A percentile compares a stretch with the other conserved stretches of the same genome.
Evolutionary conservation across 164 flowering plant genomes (phyloP).

Genomic region (Vitis rotundifolia): DNA sequence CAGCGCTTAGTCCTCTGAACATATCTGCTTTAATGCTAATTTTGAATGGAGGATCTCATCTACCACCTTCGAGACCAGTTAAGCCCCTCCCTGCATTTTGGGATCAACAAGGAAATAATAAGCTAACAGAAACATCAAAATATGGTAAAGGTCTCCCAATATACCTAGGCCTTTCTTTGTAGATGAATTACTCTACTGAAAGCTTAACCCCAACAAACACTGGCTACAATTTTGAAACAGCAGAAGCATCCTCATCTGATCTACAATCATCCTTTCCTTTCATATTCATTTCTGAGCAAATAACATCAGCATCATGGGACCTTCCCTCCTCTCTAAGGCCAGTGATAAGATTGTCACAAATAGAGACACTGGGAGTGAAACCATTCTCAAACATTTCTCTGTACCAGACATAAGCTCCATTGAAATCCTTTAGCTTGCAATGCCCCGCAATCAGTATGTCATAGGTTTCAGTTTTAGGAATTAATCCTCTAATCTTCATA

Average conservation of each 20-base stretch:
- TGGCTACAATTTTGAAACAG: slow-evolving; percentile 21
- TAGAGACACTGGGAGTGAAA: slow-evolving; percentile 29
- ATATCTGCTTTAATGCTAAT: not conserved
- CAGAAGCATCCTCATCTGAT: slow-evolving; percentile 20
- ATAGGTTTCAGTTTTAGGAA: slow-evolving; percentile 54
- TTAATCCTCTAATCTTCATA: slow-evolving; percentile 53
- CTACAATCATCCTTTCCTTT: slow-evolving; percentile 32
- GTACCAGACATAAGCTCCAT: slow-evolving; percentile 58
- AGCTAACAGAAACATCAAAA: not conserved
- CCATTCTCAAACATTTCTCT: slow-evolving; percentile 60
- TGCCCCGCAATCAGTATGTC: slow-evolving; percentile 47
- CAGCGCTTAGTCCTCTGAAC: not conserved
- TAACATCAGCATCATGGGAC: slow-evolving; percentile 41
- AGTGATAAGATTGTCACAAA: slow-evolving; percentile 38
- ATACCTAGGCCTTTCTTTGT: not conserved
- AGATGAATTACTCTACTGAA: no score
- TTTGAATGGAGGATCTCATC: not conserved
- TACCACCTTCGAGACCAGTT: no score
- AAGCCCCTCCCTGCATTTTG: no score
- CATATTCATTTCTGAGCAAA: slow-evolving; percentile 46
- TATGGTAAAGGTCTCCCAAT: not conserved
- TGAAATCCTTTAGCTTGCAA: slow-evolving; percentile 46
- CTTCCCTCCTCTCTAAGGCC: slow-evolving; percentile 58
- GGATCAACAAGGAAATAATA: no score
- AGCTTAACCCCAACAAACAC: no score